phyloP scores from a whole-genome alignment of 495 filamentous ascomycete genomes.

The Astrocystis sublimbata region DNA sequence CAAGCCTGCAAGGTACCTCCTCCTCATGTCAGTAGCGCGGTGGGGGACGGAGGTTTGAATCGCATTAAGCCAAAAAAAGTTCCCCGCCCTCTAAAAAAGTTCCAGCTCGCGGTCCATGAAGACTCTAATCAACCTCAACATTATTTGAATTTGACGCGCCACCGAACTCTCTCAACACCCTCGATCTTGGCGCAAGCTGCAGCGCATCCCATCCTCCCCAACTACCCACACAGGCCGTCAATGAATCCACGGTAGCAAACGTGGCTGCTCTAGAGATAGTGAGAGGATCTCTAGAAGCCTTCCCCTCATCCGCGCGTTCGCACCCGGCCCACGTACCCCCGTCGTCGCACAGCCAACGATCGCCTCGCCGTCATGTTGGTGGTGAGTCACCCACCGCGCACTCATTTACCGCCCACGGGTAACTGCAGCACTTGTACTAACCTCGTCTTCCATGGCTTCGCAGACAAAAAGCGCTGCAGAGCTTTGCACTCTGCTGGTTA shows the following conservation, averaged over 20 bases:
- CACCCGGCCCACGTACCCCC: slow-evolving; percentile 6
- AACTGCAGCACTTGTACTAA: slow-evolving; percentile 1
- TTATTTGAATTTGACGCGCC: neutral
- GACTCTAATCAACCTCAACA: neutral
- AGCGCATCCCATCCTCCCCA: slow-evolving; percentile 7
- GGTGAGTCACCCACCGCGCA: slow-evolving; percentile 34
- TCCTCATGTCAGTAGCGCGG: no score
- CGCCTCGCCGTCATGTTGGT: slow-evolving; percentile 39
- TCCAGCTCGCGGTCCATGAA: neutral
- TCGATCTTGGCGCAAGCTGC: neutral
- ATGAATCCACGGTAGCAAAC: slow-evolving; percentile 66
- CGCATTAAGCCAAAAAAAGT: slow-evolving; percentile 16
- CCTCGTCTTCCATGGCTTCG: neutral
- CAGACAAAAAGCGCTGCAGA: slow-evolving; percentile 66
- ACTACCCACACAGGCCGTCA: slow-evolving; percentile 28
- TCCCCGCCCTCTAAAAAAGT: neutral
- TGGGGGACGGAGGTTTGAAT: slow-evolving; percentile 15
- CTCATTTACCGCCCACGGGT: no score
- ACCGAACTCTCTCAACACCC: neutral
- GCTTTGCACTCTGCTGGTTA: slow-evolving; percentile 85
- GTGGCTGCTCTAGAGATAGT: slow-evolving; percentile 70
- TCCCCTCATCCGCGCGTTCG: slow-evolving; percentile 19
- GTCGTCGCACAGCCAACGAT: slow-evolving; percentile 16
- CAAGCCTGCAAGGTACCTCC: no score
- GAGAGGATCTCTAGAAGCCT: slow-evolving; percentile 67